Conservation (phyloP, 306 rosid species). For the Mimosa bimucronata region DNA sequence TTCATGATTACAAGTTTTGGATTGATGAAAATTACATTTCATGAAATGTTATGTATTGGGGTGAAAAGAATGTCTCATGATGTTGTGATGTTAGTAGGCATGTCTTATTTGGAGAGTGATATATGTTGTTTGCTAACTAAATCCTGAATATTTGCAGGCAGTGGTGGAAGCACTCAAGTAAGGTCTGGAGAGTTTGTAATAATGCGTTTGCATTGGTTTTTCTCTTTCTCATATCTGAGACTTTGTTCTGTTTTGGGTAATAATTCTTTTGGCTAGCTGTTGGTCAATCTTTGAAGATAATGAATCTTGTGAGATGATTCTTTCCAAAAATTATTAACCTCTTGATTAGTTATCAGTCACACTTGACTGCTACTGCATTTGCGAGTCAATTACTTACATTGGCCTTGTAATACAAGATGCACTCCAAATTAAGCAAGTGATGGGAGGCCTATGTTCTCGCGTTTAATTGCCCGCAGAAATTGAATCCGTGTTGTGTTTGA, state of each 20-base stretch:
- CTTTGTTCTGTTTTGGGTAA: constrained; percentile 44
- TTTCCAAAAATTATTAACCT: constrained; percentile 21
- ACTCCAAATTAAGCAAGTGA: constrained; percentile 2
- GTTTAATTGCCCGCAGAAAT: background rate
- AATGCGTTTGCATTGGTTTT: constrained; percentile 53
- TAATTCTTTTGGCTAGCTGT: constrained; percentile 42
- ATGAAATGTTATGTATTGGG: background rate
- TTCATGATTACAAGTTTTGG: background rate
- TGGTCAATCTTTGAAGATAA: constrained; percentile 41
- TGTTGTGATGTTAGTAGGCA: constrained; percentile 4
- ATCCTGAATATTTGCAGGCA: constrained; percentile 57
- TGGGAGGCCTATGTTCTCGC: constrained; percentile 8
- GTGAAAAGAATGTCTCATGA: background rate
- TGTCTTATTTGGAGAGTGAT: constrained; percentile 3
- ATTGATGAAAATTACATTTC: background rate
- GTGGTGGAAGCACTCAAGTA: constrained; percentile 58
- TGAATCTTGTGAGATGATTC: constrained; percentile 42
- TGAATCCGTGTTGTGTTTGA: background rate
- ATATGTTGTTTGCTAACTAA: constrained; percentile 28
- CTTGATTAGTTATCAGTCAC: constrained; percentile 27
- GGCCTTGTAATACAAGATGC: background rate
- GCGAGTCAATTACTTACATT: constrained; percentile 29
- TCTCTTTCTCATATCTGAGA: constrained; percentile 28
- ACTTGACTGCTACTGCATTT: constrained; percentile 16
- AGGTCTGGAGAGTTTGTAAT: constrained; percentile 51